Conservation (phyloP, 2,329 filamentous ascomycete genomes). For the Zopfia rhizophila region DNA sequence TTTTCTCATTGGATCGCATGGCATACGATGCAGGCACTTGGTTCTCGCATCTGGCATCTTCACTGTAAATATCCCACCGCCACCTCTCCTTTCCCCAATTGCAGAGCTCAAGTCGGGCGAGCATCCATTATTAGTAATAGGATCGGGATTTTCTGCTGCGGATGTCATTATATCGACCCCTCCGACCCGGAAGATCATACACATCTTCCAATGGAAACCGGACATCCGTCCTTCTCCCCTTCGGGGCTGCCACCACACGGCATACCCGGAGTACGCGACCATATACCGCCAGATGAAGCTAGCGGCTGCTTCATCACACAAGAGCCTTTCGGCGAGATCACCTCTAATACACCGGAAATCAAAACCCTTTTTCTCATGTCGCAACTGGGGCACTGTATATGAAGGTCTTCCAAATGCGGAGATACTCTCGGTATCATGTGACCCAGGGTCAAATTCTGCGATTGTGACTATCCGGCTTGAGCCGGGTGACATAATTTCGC, state of each 20-base stretch:
- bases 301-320: conserved; percentile 46
- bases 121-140: conserved; percentile 65
- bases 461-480: conserved; percentile 56
- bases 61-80: conserved; percentile 63
- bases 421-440: conserved; percentile 52
- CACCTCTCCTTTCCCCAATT: conserved; percentile 60
- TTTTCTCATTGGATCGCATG: conserved; percentile 63
- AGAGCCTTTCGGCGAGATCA: conserved; percentile 29
- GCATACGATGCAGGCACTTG: conserved; percentile 65
- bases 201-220: conserved; percentile 70
- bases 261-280: conserved; percentile 70
- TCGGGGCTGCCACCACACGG: conserved; percentile 67
- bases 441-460: conserved; percentile 19
- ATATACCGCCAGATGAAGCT: conserved; percentile 70
- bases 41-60: conserved; percentile 70
- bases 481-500: conserved; percentile 57
- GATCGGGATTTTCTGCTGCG: conserved; percentile 71
- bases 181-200: conserved; percentile 63
- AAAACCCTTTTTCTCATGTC: conserved; percentile 58
- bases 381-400: conserved; percentile 63
- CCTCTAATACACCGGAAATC: conserved; percentile 48
- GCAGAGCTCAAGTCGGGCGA: conserved; percentile 35
- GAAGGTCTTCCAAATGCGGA: conserved; percentile 67
- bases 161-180: conserved; percentile 68
- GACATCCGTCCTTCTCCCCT: conserved; percentile 66